Evolutionary conservation across 2,329 filamentous ascomycete genomes (phyloP).

Genomic region (Pezizomycotina sp.): DNA sequence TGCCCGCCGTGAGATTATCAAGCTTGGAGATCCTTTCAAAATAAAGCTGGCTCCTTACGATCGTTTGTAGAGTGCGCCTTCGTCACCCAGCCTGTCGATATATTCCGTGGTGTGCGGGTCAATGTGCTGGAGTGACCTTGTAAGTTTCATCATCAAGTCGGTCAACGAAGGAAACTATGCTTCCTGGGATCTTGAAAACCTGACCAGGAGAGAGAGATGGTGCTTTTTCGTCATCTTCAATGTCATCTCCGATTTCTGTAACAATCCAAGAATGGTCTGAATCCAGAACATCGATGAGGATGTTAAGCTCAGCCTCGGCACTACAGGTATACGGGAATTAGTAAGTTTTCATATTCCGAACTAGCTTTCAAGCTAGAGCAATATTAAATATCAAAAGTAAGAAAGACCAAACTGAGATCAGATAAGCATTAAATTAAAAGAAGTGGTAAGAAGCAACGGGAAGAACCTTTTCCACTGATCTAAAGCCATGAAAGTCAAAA

Average conservation of each 20-base stretch:
- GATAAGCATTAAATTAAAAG: neutral
- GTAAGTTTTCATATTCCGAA: neutral
- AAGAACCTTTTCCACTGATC: constrained; percentile 79
- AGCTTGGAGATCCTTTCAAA: constrained; percentile 65
- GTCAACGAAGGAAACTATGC: constrained; percentile 85
- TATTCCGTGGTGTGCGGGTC: constrained; percentile 98
- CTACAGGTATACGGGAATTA: constrained; percentile 22
- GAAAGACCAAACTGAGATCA: neutral
- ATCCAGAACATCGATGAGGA: constrained; percentile 64
- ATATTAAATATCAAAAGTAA: too few species aligned
- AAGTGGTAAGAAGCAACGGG: neutral
- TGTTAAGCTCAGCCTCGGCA: constrained; percentile 70
- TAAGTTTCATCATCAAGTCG: constrained; percentile 93
- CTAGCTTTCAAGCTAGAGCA: too few species aligned
- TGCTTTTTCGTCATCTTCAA: constrained; percentile 95
- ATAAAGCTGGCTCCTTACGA: constrained; percentile 77
- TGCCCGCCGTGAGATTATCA: constrained; percentile 51
- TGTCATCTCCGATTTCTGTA: constrained; percentile 83
- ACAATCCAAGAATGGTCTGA: constrained; percentile 66
- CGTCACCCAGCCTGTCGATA: constrained; percentile 84
- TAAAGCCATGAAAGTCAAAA: constrained; percentile 67
- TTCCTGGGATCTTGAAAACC: constrained; percentile 82
- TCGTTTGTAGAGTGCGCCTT: constrained; percentile 78
- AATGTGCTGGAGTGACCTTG: constrained; percentile 88
- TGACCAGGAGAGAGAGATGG: constrained; percentile 59